Percentiles rank a stretch among this genome's conserved stretches.
Conservation (phyloP, 2,329 filamentous ascomycete species). For the Cercospora nicotianae region DNA sequence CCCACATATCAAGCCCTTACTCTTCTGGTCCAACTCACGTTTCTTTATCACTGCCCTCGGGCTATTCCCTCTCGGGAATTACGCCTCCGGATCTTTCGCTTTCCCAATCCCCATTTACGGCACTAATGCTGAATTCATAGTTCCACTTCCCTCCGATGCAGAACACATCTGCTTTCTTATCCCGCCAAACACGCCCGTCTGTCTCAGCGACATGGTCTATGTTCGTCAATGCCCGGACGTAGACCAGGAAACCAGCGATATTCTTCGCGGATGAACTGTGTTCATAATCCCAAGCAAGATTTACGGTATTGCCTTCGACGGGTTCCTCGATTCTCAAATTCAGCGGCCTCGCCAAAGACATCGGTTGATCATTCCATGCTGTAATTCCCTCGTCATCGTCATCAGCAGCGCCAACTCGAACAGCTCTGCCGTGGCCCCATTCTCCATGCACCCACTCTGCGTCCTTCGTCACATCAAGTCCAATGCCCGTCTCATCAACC, state of each 20-base stretch:
- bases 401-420: background rate
- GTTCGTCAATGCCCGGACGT: constrained; percentile 5
- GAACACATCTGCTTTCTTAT: constrained; percentile 2
- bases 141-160: constrained; percentile 13
- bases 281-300: background rate
- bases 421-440: background rate
- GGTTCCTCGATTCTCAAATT: background rate
- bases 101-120: constrained; percentile 15
- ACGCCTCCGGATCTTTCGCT: constrained; percentile 14
- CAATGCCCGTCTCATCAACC: background rate
- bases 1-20: no score
- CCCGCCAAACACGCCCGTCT: constrained; percentile 2
- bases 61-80: background rate
- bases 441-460: background rate
- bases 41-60: background rate
- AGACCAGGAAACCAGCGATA: constrained; percentile 14
- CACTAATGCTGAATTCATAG: constrained; percentile 15
- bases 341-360: background rate
- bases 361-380: background rate
- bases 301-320: background rate
- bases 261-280: background rate
- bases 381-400: background rate
- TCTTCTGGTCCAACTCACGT: no score
- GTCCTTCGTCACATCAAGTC: background rate
- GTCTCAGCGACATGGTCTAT: constrained; percentile 1